Base-by-base conservation (phyloP, 169 alveolate species). In the Cryptosporidium baileyi region DNA sequence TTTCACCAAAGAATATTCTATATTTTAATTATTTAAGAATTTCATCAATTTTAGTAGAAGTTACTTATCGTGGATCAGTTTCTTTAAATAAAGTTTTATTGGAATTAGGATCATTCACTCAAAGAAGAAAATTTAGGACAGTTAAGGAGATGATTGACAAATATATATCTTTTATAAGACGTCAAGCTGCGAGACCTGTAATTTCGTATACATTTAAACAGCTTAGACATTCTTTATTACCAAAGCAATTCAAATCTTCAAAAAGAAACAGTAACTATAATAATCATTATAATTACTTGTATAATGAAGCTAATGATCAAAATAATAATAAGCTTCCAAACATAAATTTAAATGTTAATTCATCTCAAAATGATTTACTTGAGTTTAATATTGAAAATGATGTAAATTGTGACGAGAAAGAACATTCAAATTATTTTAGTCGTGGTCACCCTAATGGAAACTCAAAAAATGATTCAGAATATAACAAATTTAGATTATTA, bases 21-120 rank as follows among this genome's bases (percentile, higher is more conserved):
- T 74, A 74, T 30, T 74, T 74, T 13, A 51, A 74, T 47, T 74
- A 74, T 26, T 47, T 74, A 11, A 60, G 85, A 0, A 74, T 74
- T n/a, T 74, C 85, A 9, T 74, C 85, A 32, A 74, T 74, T 52
- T 59, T 74, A 0, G 85, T 59, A 8, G 85, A 74, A 54, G 67
- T 74, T 19, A 74, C 85, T n/a, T 74, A 74, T 57, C 47, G 85
- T 22, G 85, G 85, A 6, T 51, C 85, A 17, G 85, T 74, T 15
- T 54, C 85, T 5, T 24, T 74, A 51, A 74, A 74, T 17, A 57
- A 74, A n/a, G 85, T 74, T 3, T 44, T 74, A 7, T 43, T 74
- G 19, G 85, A 74, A 36, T 59, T 74, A n/a, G 22, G 85, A 13
- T 74, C 85, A 1, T 74, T 74, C 40, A 74, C 85, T 8, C 85